These are phyloP conservation scores for Cutaneotrichosporon cyanovorans DNA, from an alignment of 1,284 basidiomycete species.

Conservation along the genomic window DNA sequence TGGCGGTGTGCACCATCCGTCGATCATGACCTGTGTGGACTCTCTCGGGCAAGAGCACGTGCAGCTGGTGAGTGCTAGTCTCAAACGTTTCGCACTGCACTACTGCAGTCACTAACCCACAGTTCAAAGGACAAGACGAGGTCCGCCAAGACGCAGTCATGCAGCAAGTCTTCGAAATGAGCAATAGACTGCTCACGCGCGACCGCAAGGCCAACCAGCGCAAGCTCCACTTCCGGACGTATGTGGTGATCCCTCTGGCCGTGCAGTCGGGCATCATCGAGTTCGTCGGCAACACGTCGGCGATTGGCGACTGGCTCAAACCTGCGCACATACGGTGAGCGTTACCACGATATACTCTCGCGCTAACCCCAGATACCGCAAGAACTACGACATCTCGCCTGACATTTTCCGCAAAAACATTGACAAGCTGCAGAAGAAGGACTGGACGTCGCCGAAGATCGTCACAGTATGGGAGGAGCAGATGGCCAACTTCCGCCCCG, in stretches of 20 bases:
- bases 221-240: constrained; percentile 67
- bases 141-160: constrained; percentile 95
- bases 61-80: constrained; percentile 62
- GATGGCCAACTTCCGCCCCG: constrained; percentile 62
- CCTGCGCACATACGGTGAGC: constrained; percentile 51
- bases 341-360: too few species aligned
- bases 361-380: constrained; percentile 18
- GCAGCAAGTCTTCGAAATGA: constrained; percentile 93
- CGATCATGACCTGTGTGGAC: constrained; percentile 67
- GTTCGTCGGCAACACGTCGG: constrained; percentile 75
- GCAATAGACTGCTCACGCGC: constrained; percentile 66
- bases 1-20: constrained; percentile 77
- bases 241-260: constrained; percentile 81
- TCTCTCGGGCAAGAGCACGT: constrained; percentile 62
- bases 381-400: constrained; percentile 19
- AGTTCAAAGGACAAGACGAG: constrained; percentile 94
- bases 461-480: constrained; percentile 53
- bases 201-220: constrained; percentile 72
- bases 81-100: too few species aligned
- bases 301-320: constrained; percentile 59
- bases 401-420: constrained; percentile 25
- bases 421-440: constrained; percentile 34
- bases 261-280: constrained; percentile 78
- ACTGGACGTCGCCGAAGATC: constrained; percentile 35
- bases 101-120: constrained; percentile 1